Conservation (phyloP, 495 filamentous ascomycete species). For the Coniosporium apollinis region DNA sequence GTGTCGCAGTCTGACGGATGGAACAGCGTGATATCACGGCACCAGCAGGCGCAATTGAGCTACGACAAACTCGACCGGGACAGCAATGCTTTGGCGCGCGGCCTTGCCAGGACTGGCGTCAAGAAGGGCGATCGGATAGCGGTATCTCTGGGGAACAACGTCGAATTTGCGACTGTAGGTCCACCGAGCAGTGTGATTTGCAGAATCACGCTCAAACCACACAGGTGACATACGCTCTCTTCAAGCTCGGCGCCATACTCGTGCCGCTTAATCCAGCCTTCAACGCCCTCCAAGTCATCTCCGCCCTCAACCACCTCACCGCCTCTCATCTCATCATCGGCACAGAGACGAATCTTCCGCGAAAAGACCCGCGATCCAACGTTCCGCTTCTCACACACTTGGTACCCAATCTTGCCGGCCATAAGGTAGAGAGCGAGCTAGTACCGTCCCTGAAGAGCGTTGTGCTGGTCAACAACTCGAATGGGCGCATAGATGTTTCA, state of each 20-base stretch:
- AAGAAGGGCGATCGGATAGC: constrained; percentile 73
- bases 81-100: constrained; percentile 63
- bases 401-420: constrained; percentile 37
- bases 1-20: background rate
- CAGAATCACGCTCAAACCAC: background rate
- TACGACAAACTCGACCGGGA: constrained; percentile 58
- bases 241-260: constrained; percentile 82
- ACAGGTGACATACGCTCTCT: constrained; percentile 65
- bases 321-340: constrained; percentile 67
- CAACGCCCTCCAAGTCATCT: constrained; percentile 57
- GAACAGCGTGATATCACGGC: constrained; percentile 44
- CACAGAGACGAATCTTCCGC: constrained; percentile 68
- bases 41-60: constrained; percentile 46
- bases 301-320: constrained; percentile 61
- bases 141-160: constrained; percentile 68
- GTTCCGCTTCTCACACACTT: constrained; percentile 47
- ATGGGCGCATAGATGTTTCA: constrained; percentile 34
- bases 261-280: constrained; percentile 90
- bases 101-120: constrained; percentile 56
- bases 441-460: constrained; percentile 56
- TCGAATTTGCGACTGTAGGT: constrained; percentile 60
- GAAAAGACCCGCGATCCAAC: constrained; percentile 67
- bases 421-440: constrained; percentile 40
- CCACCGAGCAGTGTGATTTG: background rate
- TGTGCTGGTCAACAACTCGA: constrained; percentile 68